Evolutionary conservation across 1,139 yeast species (phyloP).

Genomic region (Sugiyamaella castrensis): DNA sequence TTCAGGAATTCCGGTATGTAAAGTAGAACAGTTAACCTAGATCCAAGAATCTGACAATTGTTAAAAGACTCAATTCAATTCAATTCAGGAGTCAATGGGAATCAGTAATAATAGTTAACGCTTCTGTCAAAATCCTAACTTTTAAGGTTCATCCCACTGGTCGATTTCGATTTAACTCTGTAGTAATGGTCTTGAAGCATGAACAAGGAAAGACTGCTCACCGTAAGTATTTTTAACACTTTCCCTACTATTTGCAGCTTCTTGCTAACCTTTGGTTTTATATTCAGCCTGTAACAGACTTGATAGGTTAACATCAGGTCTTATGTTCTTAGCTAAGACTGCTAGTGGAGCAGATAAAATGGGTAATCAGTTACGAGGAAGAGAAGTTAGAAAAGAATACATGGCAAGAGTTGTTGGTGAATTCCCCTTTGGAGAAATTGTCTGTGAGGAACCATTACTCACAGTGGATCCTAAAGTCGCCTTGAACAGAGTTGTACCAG

Average conservation of each 20-base stretch:
- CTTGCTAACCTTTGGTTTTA: slow-evolving; percentile 5
- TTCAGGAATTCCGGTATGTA: slow-evolving; percentile 77
- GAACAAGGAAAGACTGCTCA: slow-evolving; percentile 65
- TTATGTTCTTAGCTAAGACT: slow-evolving; percentile 87
- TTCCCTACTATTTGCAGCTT: background rate
- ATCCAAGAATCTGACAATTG: no score
- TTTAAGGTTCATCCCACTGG: slow-evolving; percentile 81
- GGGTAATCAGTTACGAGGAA: slow-evolving; percentile 68
- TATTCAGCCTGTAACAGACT: slow-evolving; percentile 70
- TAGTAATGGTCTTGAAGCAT: slow-evolving; percentile 74
- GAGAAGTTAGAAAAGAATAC: slow-evolving; percentile 78
- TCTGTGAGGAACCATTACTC: slow-evolving; percentile 64
- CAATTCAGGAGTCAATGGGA: no score
- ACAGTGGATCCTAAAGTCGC: slow-evolving; percentile 80
- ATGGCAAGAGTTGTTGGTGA: slow-evolving; percentile 84
- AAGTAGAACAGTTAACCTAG: no score
- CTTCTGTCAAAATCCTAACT: slow-evolving; percentile 4
- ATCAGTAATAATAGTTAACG: background rate
- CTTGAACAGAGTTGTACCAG: slow-evolving; percentile 62
- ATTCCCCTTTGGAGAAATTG: slow-evolving; percentile 58
- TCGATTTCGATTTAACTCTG: slow-evolving; percentile 78
- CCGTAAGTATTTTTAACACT: slow-evolving; percentile 40
- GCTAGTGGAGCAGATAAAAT: slow-evolving; percentile 76
- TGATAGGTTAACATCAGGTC: slow-evolving; percentile 89
- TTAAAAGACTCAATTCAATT: background rate